Percentiles rank a stretch among this genome's conserved stretches.
These are phyloP conservation scores for Anastatica hierochuntica DNA, from an alignment of 345 rosid genomes.

Conservation along the genomic window DNA sequence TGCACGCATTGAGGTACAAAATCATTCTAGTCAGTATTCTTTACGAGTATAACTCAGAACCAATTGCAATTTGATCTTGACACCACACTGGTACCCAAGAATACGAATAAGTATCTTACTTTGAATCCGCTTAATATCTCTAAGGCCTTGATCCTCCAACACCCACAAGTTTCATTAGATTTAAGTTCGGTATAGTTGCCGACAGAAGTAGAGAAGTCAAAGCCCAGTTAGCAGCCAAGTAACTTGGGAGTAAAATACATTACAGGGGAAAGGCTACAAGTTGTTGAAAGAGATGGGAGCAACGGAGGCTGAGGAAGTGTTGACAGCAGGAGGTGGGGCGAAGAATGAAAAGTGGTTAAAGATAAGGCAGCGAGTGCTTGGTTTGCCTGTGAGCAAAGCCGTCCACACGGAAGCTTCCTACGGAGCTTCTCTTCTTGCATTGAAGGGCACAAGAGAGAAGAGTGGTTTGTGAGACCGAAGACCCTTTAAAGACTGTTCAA, in stretches of 20 bases:
- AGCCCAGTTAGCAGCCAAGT: no score
- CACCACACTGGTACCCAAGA: no score
- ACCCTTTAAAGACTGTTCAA: no score
- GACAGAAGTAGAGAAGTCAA: no score
- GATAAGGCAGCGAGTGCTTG: conserved; percentile 63
- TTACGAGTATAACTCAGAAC: neutral
- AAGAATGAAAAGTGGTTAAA: conserved; percentile 70
- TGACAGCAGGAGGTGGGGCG: conserved; percentile 85
- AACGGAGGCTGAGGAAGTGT: conserved; percentile 63
- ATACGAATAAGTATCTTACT: no score
- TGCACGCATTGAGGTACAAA: conserved; percentile 72
- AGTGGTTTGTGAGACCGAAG: no score
- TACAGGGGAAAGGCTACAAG: conserved; percentile 58
- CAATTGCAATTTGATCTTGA: neutral
- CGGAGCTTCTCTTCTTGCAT: conserved; percentile 80
- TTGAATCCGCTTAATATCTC: no score
- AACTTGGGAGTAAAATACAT: neutral
- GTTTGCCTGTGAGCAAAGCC: conserved; percentile 63
- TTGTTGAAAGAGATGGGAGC: conserved; percentile 76
- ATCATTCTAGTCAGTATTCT: neutral
- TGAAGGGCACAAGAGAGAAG: conserved; percentile 43
- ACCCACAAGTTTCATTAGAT: no score
- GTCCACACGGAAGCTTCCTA: conserved; percentile 78
- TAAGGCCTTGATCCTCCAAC: no score
- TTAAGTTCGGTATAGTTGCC: no score